Percentiles rank a stretch among this genome's conserved stretches.
These are phyloP conservation scores for Metschnikowia borealis DNA, from an alignment of 805 yeast species.

Conservation along the genomic window DNA sequence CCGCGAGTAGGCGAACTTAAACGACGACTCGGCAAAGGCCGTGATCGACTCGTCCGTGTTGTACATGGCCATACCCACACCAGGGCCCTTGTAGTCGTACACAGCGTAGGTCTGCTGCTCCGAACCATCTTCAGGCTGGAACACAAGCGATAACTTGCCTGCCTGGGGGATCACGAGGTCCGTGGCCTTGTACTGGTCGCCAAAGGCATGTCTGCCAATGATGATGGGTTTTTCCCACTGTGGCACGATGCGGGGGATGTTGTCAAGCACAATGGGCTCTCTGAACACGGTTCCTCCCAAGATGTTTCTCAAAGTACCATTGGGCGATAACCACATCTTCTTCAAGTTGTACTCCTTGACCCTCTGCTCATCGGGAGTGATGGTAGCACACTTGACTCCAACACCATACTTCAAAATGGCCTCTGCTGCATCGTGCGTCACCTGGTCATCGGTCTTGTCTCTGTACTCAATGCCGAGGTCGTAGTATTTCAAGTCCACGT, in stretches of 20 bases:
- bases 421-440: constrained; percentile 74
- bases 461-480: constrained; percentile 67
- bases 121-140: constrained; percentile 59
- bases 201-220: constrained; percentile 83
- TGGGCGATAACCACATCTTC: constrained; percentile 84
- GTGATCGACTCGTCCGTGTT: constrained; percentile 74
- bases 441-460: constrained; percentile 67
- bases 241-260: constrained; percentile 72
- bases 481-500: constrained; percentile 71
- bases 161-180: constrained; percentile 64
- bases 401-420: constrained; percentile 74
- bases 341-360: constrained; percentile 69
- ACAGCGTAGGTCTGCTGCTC: constrained; percentile 48
- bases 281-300: constrained; percentile 81
- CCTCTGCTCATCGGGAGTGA: constrained; percentile 79
- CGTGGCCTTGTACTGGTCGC: constrained; percentile 81
- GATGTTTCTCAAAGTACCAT: constrained; percentile 79
- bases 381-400: constrained; percentile 81
- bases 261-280: constrained; percentile 76
- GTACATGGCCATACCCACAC: constrained; percentile 81
- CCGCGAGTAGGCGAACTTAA: constrained; percentile 65
- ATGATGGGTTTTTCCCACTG: constrained; percentile 81
- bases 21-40: constrained; percentile 78
- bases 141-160: constrained; percentile 63
- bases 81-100: constrained; percentile 59